A percentile compares a stretch with the other conserved stretches of the same genome.
phyloP scores from a whole-genome alignment of 768 basidiomycete genomes.

The Suillus paluster region DNA sequence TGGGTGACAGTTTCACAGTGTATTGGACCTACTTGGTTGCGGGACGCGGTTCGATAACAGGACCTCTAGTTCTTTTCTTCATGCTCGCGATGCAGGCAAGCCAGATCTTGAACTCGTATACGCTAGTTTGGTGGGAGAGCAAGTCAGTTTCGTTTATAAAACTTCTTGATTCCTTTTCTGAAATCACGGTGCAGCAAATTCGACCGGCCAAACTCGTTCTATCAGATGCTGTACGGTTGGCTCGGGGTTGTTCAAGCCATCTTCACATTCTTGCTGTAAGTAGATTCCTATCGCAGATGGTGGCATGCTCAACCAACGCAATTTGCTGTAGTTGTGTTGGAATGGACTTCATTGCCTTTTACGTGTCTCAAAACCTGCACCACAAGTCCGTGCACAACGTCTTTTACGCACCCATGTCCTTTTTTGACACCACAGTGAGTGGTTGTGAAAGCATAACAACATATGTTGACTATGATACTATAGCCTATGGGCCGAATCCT shows the following conservation, averaged over 20 bases:
- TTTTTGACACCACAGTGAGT: conserved; percentile 70
- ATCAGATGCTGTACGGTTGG: conserved; percentile 65
- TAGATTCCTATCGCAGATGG: not conserved
- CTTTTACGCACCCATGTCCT: conserved; percentile 74
- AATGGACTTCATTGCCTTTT: conserved; percentile 60
- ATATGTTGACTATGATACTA: not conserved
- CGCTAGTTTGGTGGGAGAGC: conserved; percentile 74
- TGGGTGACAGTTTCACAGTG: conserved; percentile 40
- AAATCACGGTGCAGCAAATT: conserved; percentile 41
- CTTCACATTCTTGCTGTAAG: conserved; percentile 63
- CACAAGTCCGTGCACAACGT: conserved; percentile 56
- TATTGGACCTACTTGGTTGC: conserved; percentile 63
- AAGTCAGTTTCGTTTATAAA: conserved; percentile 43
- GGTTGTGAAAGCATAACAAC: not conserved
- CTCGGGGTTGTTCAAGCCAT: conserved; percentile 61
- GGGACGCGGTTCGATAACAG: conserved; percentile 52
- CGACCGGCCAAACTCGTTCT: conserved; percentile 55
- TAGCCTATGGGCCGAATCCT: conserved; percentile 66
- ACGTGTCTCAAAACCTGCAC: conserved; percentile 68
- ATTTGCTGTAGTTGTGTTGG: conserved; percentile 46
- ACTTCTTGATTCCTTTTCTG: not conserved
- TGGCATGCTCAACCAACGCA: not conserved
- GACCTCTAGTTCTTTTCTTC: conserved; percentile 53
- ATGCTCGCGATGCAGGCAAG: conserved; percentile 63
- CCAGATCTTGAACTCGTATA: conserved; percentile 66